Evolutionary conservation across 2,329 filamentous ascomycete genomes (phyloP).

Genomic region (Neonectria sp.): DNA sequence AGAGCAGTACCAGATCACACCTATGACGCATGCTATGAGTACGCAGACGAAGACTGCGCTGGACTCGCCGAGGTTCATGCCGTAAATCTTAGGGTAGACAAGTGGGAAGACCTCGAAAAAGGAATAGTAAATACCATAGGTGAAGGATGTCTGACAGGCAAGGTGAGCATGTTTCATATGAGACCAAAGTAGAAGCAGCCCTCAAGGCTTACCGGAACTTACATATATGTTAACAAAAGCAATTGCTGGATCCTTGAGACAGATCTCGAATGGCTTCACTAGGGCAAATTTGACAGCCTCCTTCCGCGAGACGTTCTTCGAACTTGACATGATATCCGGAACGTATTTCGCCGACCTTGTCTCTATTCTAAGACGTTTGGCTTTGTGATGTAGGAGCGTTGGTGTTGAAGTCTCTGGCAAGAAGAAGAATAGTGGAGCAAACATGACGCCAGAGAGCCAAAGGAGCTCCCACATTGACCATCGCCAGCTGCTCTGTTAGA

Average conservation of each 20-base stretch:
- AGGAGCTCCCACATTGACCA: constrained; percentile 76
- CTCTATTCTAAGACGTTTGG: constrained; percentile 70
- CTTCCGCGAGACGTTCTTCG: constrained; percentile 70
- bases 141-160: too few species aligned
- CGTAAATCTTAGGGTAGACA: constrained; percentile 61
- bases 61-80: constrained; percentile 59
- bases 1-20: too few species aligned
- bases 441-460: constrained; percentile 71
- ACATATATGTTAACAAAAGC: constrained; percentile 61
- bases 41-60: constrained; percentile 60
- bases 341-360: constrained; percentile 50
- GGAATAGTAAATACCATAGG: not conserved
- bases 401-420: constrained; percentile 74
- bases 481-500: constrained; percentile 60
- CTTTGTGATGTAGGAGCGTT: constrained; percentile 74
- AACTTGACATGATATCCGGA: constrained; percentile 55
- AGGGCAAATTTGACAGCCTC: constrained; percentile 75
- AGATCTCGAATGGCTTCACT: constrained; percentile 74
- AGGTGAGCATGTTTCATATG: too few species aligned
- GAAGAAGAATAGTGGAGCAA: constrained; percentile 71
- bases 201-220: not conserved
- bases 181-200: not conserved
- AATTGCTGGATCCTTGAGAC: constrained; percentile 73
- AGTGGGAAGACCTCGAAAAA: constrained; percentile 64
- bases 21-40: constrained; percentile 29